These are phyloP conservation scores for Colletotrichum melonis DNA, from an alignment of 2,329 filamentous ascomycete genomes.

Conservation along the genomic window DNA sequence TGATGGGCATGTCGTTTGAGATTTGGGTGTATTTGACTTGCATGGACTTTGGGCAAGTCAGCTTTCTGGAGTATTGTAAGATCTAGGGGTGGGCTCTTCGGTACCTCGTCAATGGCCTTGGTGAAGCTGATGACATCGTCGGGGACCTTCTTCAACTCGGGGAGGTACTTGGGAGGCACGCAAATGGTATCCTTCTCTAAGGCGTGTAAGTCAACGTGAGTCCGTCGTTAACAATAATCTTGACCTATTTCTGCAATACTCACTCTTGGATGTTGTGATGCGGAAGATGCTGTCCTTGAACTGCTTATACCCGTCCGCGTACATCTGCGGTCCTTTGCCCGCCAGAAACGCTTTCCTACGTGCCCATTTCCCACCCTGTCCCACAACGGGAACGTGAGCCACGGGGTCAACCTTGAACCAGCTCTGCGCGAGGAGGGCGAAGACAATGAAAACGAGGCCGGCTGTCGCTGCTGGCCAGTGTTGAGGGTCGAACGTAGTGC, in stretches of 20 bases:
- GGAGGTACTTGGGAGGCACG: slow-evolving; percentile 44
- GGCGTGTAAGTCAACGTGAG: neutral
- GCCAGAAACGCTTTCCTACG: neutral
- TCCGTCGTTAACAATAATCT: too few relatives aligned
- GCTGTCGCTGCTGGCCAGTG: slow-evolving; percentile 19
- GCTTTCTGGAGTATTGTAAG: neutral
- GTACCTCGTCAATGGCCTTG: slow-evolving; percentile 41
- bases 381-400: slow-evolving; percentile 12
- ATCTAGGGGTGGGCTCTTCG: neutral
- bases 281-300: slow-evolving; percentile 46
- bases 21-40: slow-evolving; percentile 48
- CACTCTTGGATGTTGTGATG: slow-evolving; percentile 41
- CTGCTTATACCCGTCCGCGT: slow-evolving; percentile 34
- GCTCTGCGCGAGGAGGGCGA: slow-evolving; percentile 23
- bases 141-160: slow-evolving; percentile 45
- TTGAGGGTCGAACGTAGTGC: neutral
- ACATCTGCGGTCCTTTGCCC: slow-evolving; percentile 8
- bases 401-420: slow-evolving; percentile 24
- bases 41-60: slow-evolving; percentile 39
- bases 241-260: neutral
- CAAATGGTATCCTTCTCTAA: slow-evolving; percentile 42
- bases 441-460: slow-evolving; percentile 11
- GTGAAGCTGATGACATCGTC: slow-evolving; percentile 45
- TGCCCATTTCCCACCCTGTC: slow-evolving; percentile 8
- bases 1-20: slow-evolving; percentile 36